phyloP scores from a whole-genome alignment of 83 land plant species.

The Diphasiastrum complanatum region DNA sequence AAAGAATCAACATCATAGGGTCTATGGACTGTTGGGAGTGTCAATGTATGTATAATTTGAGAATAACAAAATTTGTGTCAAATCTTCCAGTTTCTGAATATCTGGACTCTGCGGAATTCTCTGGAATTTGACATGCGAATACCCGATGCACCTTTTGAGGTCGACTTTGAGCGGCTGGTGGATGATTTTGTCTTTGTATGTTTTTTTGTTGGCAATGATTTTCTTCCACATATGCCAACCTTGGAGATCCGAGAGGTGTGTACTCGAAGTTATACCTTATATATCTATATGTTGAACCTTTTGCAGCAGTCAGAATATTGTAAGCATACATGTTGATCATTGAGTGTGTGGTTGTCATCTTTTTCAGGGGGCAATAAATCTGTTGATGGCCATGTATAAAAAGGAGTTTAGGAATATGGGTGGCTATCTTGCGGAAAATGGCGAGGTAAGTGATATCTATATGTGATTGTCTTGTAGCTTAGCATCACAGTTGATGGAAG shows the following conservation, averaged over 20 bases:
- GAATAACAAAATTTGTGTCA: neutral
- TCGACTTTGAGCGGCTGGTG: constrained; percentile 71
- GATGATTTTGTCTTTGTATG: constrained; percentile 94
- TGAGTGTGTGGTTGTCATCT: neutral
- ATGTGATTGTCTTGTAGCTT: no score
- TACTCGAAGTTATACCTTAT: neutral
- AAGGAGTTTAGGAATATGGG: constrained; percentile 70
- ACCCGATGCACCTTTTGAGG: constrained; percentile 58
- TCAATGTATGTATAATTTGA: no score
- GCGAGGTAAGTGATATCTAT: constrained; percentile 58
- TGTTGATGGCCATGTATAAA: constrained; percentile 77
- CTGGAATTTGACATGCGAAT: constrained; percentile 69
- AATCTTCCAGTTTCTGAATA: constrained; percentile 65
- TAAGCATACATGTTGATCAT: neutral
- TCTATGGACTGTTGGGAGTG: no score
- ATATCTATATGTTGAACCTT: neutral
- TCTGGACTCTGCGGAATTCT: constrained; percentile 84
- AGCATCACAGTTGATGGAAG: neutral
- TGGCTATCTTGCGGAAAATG: constrained; percentile 72
- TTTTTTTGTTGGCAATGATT: constrained; percentile 96
- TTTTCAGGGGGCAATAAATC: constrained; percentile 77
- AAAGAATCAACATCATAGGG: no score
- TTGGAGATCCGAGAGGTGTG: constrained; percentile 85
- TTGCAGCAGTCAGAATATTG: neutral
- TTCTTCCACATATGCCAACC: constrained; percentile 93